Evolutionary conservation across 148 eudicot species (phyloP), one percentile per base, ranked within the genome.

Genomic region (Beta vulgaris): DNA sequence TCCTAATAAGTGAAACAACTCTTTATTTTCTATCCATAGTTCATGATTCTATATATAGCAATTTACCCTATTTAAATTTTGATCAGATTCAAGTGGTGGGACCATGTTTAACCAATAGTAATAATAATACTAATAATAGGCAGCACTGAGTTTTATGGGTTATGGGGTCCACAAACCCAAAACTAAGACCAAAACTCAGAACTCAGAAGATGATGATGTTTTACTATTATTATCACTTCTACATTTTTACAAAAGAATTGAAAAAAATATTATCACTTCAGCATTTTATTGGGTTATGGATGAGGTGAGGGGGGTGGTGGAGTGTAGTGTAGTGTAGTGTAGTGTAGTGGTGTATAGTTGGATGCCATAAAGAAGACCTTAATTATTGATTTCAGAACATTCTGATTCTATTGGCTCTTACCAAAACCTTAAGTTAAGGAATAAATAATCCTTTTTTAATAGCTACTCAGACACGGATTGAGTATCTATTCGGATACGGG

Each of bases 261-360:
- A n/a, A n/a, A n/a, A n/a, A n/a, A 44, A 40, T 61, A 14, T 32
- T 60, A 42, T 58, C 21, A 7, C 6, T 18, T 29, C n/a, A 44
- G 21, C 25, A 44, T 63, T 66, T 48, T 49, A 79, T 79, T 74
- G 78, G 82, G 59, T 46, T 48, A 35, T 59, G 54, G 49, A 61
- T 51, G 73, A 79, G 77, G 82, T 66, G 73, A 66, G n/a, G 58
- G 49, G 19, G n/a, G 32, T 23, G 54, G n/a, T n/a, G n/a, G n/a
- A n/a, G n/a, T n/a, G n/a, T n/a, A n/a, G n/a, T n/a, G n/a, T n/a
- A n/a, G n/a, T n/a, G n/a, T n/a, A n/a, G n/a, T n/a, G n/a, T n/a
- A n/a, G n/a, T n/a, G n/a, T n/a, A n/a, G n/a, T 43, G 25, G 69
- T 76, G 59, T 23, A 60, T 61, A 51, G 66, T 61, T 55, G 46